Conservation (phyloP, 768 basidiomycete genomes). For the Postia placenta region DNA sequence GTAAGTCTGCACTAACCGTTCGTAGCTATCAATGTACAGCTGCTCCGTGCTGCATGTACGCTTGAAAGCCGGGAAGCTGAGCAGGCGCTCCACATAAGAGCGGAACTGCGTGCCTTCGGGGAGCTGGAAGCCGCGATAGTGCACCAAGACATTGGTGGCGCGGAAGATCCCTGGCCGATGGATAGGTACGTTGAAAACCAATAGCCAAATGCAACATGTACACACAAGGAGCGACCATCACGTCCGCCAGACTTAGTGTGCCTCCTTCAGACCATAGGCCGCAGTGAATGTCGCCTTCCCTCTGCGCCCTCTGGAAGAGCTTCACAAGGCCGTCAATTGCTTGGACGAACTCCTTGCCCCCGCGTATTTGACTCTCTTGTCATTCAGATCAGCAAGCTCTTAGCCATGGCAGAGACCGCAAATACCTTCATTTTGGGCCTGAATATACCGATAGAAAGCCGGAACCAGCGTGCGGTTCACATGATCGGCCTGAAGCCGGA, state of each 20-base stretch:
- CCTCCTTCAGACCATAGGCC: slow-evolving; percentile 59
- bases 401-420: background rate
- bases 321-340: slow-evolving; percentile 45
- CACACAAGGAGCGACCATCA: slow-evolving; percentile 66
- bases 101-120: slow-evolving; percentile 43
- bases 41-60: slow-evolving; percentile 63
- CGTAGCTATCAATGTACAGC: slow-evolving; percentile 67
- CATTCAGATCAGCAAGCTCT: background rate
- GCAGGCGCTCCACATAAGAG: slow-evolving; percentile 47
- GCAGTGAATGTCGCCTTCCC: slow-evolving; percentile 32
- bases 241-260: slow-evolving; percentile 56
- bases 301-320: slow-evolving; percentile 48
- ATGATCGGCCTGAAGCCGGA: slow-evolving; percentile 64
- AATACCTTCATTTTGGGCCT: slow-evolving; percentile 52
- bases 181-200: background rate
- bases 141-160: slow-evolving; percentile 53
- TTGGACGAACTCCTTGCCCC: slow-evolving; percentile 46
- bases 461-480: slow-evolving; percentile 60
- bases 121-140: slow-evolving; percentile 62
- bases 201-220: background rate
- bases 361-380: slow-evolving; percentile 39
- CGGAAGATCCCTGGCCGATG: slow-evolving; percentile 64
- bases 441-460: slow-evolving; percentile 69
- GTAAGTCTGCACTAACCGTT: slow-evolving; percentile 36
- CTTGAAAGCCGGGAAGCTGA: slow-evolving; percentile 58